These are phyloP conservation scores for Phytopythium litorale DNA, from an alignment of 352 stramenopile genomes.

Conservation along the genomic window DNA sequence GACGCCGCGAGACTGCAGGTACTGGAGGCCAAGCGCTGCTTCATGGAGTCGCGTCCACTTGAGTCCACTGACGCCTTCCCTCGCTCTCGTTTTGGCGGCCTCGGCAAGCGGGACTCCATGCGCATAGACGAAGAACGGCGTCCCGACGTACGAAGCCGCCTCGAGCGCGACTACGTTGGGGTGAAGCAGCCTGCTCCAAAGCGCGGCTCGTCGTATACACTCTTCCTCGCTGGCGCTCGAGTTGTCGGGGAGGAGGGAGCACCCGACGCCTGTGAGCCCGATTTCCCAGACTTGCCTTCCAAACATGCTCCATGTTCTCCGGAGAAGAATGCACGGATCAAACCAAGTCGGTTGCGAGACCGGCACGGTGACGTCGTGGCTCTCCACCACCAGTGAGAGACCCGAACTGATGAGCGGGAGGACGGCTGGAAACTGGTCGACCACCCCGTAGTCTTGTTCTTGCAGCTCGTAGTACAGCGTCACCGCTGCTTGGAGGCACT, in stretches of 20 bases:
- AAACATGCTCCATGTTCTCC: not conserved
- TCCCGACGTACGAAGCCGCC: not conserved
- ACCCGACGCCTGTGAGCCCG: not conserved
- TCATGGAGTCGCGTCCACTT: conserved; percentile 2
- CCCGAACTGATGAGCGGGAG: not conserved
- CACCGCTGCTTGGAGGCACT: not conserved
- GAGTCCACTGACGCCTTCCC: not conserved
- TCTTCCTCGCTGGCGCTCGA: not conserved
- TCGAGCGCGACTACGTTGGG: conserved; percentile 1
- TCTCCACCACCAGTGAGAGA: not conserved
- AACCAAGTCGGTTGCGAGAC: not conserved
- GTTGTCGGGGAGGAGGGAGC: not conserved
- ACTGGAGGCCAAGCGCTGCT: not conserved
- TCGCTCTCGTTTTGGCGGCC: not conserved
- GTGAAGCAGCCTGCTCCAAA: not conserved
- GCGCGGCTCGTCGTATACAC: not conserved
- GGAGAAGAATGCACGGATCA: conserved; percentile 1
- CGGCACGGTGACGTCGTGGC: not conserved
- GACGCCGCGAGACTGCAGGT: not conserved
- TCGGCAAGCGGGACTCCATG: not conserved
- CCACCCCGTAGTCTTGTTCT: not conserved
- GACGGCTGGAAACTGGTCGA: not conserved
- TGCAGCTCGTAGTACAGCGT: not conserved
- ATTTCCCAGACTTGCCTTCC: not conserved
- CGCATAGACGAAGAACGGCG: conserved; percentile 1